These are phyloP conservation scores for Dendrothele bispora DNA, from an alignment of 768 basidiomycete genomes.

Conservation along the genomic window DNA sequence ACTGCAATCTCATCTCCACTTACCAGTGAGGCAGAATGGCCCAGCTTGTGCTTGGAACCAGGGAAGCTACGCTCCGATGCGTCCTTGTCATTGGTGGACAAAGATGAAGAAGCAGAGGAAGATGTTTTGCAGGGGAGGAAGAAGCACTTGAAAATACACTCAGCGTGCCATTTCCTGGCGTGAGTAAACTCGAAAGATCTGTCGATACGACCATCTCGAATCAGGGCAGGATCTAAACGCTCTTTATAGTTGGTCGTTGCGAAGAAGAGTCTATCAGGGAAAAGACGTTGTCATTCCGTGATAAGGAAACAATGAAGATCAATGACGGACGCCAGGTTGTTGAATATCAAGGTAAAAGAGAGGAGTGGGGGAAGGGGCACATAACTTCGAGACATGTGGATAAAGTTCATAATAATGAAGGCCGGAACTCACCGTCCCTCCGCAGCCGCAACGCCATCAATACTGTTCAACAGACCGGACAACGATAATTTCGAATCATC, in stretches of 20 bases:
- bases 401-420: conserved; percentile 3
- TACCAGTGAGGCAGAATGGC: conserved; percentile 64
- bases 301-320: no score
- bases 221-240: conserved; percentile 85
- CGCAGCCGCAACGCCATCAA: conserved; percentile 82
- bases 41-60: conserved; percentile 61
- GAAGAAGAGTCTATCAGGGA: conserved; percentile 64
- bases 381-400: background rate
- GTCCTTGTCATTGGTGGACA: no score
- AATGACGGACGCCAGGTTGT: no score
- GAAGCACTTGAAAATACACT: conserved; percentile 92
- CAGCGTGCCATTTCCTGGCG: conserved; percentile 89
- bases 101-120: conserved; percentile 18
- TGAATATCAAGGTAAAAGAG: no score
- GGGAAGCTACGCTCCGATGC: conserved; percentile 68
- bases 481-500: conserved; percentile 83
- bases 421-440: conserved; percentile 76
- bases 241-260: conserved; percentile 94
- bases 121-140: conserved; percentile 71
- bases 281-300: conserved; percentile 11
- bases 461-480: conserved; percentile 81
- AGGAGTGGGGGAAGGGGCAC: background rate
- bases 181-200: conserved; percentile 90
- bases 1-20: conserved; percentile 73
- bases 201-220: conserved; percentile 87